Evolutionary conservation across 2,329 filamentous ascomycete genomes (phyloP).

Genomic region (Daldinia sp.): DNA sequence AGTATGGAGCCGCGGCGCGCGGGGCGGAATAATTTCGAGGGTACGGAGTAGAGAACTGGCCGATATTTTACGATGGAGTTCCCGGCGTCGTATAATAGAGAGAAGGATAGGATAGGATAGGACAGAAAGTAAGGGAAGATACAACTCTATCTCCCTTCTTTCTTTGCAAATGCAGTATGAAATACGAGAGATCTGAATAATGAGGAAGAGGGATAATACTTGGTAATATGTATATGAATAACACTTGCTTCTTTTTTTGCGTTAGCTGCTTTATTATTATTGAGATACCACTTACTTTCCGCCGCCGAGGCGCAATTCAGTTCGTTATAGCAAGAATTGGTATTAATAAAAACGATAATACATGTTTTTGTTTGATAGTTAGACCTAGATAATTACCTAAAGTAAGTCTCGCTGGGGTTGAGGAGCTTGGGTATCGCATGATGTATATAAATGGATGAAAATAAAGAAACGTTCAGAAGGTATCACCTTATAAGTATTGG

Average conservation of each 20-base stretch:
- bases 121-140: background rate
- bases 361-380: background rate
- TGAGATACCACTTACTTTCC: conserved; percentile 9
- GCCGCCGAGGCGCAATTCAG: conserved; percentile 1
- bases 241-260: background rate
- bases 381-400: too few species aligned
- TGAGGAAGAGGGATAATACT: background rate
- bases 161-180: background rate
- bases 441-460: background rate
- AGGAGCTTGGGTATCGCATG: background rate
- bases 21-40: conserved; percentile 35
- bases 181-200: background rate
- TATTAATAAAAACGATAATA: background rate
- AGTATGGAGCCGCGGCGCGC: conserved; percentile 53
- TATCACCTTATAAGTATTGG: background rate
- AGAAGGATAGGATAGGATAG: background rate
- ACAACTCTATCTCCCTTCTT: background rate
- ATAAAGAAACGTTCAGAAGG: too few species aligned
- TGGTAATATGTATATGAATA: background rate
- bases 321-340: background rate
- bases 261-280: conserved; percentile 1
- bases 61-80: too few species aligned
- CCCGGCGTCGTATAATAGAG: too few species aligned
- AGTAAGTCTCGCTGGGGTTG: background rate
- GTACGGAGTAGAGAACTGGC: conserved; percentile 13